Percentiles rank a stretch among this genome's conserved stretches.
Evolutionary conservation across 352 stramenopile genomes (phyloP).

Genomic region (Bremia lactucae): DNA sequence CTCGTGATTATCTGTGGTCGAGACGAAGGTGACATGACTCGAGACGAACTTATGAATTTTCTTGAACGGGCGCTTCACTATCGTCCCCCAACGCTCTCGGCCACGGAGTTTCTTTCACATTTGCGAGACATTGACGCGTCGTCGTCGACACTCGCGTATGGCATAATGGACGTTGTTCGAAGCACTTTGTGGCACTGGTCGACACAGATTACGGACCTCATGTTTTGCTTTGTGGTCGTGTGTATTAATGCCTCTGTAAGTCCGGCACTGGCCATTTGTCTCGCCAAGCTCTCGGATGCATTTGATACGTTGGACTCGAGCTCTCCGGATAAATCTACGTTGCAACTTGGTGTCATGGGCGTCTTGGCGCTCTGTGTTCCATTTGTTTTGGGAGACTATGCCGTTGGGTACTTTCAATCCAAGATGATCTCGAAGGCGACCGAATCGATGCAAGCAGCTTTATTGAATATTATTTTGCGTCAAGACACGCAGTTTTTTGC

Average conservation of each 20-base stretch:
- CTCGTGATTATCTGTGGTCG: slow-evolving; percentile 81
- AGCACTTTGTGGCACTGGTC: slow-evolving; percentile 80
- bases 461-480: slow-evolving; percentile 73
- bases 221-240: slow-evolving; percentile 70
- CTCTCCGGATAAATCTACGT: slow-evolving; percentile 30
- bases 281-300: slow-evolving; percentile 57
- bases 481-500: slow-evolving; percentile 77
- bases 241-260: slow-evolving; percentile 79
- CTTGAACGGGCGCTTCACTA: slow-evolving; percentile 72
- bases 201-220: slow-evolving; percentile 62
- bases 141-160: slow-evolving; percentile 64
- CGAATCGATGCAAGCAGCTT: slow-evolving; percentile 54
- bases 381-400: slow-evolving; percentile 80
- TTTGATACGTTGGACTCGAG: slow-evolving; percentile 43
- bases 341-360: slow-evolving; percentile 65
- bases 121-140: slow-evolving; percentile 78
- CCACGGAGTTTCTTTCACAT: slow-evolving; percentile 74
- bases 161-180: slow-evolving; percentile 61
- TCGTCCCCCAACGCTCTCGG: slow-evolving; percentile 56
- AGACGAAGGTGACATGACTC: slow-evolving; percentile 77
- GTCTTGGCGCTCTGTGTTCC: slow-evolving; percentile 68
- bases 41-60: slow-evolving; percentile 83
- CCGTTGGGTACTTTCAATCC: slow-evolving; percentile 82
- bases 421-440: slow-evolving; percentile 87
- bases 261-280: slow-evolving; percentile 65